Evolutionary conservation across 768 basidiomycete species (phyloP).

Genomic region (Boletus eberwhitei): DNA sequence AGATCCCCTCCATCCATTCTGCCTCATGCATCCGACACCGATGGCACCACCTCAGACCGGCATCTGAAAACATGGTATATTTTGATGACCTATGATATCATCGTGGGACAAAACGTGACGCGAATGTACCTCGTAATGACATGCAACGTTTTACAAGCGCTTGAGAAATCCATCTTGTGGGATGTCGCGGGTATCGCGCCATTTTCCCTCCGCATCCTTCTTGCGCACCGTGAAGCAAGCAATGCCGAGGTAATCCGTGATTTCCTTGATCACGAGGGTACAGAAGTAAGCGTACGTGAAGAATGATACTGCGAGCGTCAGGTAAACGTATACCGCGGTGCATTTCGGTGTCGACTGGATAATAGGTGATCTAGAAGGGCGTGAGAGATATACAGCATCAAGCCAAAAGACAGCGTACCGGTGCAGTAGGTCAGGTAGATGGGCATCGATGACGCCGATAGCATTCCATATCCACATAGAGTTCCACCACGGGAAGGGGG

Average conservation of each 20-base stretch:
- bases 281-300: slow-evolving; percentile 75
- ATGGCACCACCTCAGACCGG: not conserved
- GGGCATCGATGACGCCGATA: slow-evolving; percentile 79
- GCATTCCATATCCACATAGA: slow-evolving; percentile 82
- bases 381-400: slow-evolving; percentile 5
- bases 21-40: not conserved
- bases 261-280: slow-evolving; percentile 77
- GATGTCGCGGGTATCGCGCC: slow-evolving; percentile 40
- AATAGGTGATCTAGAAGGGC: slow-evolving; percentile 55
- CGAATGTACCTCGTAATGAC: not conserved
- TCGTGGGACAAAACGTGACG: not conserved
- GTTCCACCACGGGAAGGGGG: slow-evolving; percentile 84
- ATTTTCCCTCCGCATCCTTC: slow-evolving; percentile 67
- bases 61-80: not conserved
- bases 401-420: slow-evolving; percentile 42
- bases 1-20: no score
- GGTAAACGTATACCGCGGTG: slow-evolving; percentile 68
- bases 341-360: slow-evolving; percentile 65
- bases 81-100: not conserved
- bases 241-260: slow-evolving; percentile 89
- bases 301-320: slow-evolving; percentile 66
- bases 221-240: slow-evolving; percentile 93
- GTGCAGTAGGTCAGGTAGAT: slow-evolving; percentile 63
- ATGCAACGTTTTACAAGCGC: slow-evolving; percentile 9
- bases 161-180: slow-evolving; percentile 26